Evolutionary conservation across 2,329 filamentous ascomycete genomes (phyloP), one percentile per base, ranked within the genome.

Genomic region (Sporothrix euskadiensis): DNA sequence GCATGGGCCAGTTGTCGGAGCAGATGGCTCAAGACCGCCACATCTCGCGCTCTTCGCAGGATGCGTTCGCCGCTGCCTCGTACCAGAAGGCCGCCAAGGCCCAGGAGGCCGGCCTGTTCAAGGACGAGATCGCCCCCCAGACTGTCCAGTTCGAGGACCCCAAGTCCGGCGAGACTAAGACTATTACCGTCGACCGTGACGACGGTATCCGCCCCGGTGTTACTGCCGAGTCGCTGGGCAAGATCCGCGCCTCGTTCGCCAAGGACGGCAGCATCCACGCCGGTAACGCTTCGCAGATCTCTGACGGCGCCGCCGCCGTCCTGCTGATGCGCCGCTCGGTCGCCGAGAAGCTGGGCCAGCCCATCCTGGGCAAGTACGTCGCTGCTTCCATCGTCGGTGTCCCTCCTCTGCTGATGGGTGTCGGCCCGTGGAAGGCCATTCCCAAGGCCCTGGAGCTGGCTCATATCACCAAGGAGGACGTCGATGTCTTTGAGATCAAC

Each of bases 401-500:
- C 74, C 90, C 93, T 80, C 96, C 96, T 57, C 88, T 98, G 73
- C 91, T 98, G 78, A 98, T 99, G 96, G 96, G 96, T 76, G 87
- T 97, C 77, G 96, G 96, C 1, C 96, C 96, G 69, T 97, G 94
- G 89, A 94, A 94, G 83, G 94, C 96, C 73, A 98, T 99, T 79
- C 96, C 96, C 76, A 92, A 94, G 81, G 94, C 93, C 4, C 90
- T 98, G 73, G 88, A 93, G 81, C 94, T 96, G 82, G 93, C 94
- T 0, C 94, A 94, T 74, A 90, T 99, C 78, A 87, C 86, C 81
- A 93, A 91, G 83, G 91, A 97, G 73, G 95, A 98, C 78, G 94
- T 99, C 41, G 96, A 98, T 81, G 95, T 98, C 80, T 98, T 89
- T 80, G 96, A 99, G 88, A 98, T 99, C 88, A 99, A 99, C 86